Evolutionary conservation across 2,329 filamentous ascomycete genomes (phyloP), one percentile per base, ranked within the genome.

Genomic region (Beauveria scarabaeidicola): DNA sequence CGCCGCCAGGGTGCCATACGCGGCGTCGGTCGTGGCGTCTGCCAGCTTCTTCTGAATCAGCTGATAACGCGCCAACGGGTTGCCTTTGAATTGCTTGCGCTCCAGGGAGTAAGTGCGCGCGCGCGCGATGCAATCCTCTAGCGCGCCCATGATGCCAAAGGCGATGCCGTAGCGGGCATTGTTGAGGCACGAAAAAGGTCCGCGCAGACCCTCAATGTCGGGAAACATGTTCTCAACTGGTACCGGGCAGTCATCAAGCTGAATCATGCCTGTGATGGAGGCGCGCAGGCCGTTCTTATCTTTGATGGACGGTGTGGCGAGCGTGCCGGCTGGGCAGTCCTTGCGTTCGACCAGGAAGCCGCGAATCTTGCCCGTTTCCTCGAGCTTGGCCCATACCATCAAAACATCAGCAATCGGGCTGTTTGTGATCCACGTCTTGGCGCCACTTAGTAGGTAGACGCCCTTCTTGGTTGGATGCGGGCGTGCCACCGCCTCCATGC

Each of bases 41-140:
- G 93, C 89, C 63, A 99, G 80, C 79, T 99, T 99, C 84, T 97
- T 97, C 80, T 99, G 94, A 56, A 99, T 83, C 15, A 99, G 85
- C 77, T 99, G 94, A 71, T 99, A 99, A 73, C 90, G 95, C 44
- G 93, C 94, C 57, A 99, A 81, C 0, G 93, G 92, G 73, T 97
- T 97, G 53, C 86, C 86, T 78, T 95, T 96, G 83, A 99, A 99
- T 74, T 99, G 94, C 76, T 88, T 93, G 64, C 94, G 82, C 73
- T 97, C 92, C 54, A 99, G 77, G n/a, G 92, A 85, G 71, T 99
- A 99, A 13, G 86, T 85, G 63, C 93, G 81, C 3, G 94, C 85
- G 54, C 92, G 84, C 19, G 81, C 78, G 63, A 99, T 85, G 71
- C 90, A 94, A 73, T 99, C 94, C 74, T 99, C 94, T 36, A 99